Conservation (phyloP, 2,329 filamentous ascomycete species). For the Alternaria dauci region DNA sequence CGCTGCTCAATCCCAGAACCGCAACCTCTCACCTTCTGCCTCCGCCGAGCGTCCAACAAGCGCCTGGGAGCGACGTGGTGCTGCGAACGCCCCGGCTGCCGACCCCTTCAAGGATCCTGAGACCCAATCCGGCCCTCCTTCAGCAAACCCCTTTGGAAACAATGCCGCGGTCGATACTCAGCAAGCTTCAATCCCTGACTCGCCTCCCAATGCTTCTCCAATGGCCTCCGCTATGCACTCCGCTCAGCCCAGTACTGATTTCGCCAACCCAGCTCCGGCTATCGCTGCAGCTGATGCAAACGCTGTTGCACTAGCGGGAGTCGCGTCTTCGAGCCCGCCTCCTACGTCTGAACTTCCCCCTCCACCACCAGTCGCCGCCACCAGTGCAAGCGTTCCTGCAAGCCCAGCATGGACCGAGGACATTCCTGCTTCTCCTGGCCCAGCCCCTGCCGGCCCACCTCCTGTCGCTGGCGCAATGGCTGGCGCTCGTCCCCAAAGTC, state of each 20-base stretch:
- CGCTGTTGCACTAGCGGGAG: conserved; percentile 48
- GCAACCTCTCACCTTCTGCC: conserved; percentile 28
- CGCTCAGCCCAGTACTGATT: conserved; percentile 33
- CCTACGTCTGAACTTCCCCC: conserved; percentile 24
- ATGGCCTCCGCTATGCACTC: conserved; percentile 36
- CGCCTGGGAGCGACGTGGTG: conserved; percentile 52
- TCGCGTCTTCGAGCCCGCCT: conserved; percentile 41
- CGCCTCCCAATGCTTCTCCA: conserved; percentile 32
- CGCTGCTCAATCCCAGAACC: conserved; percentile 25
- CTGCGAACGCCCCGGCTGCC: conserved; percentile 55
- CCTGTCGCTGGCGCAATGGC: conserved; percentile 64
- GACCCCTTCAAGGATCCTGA: conserved; percentile 73
- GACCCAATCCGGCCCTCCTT: conserved; percentile 50
- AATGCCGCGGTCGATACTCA: conserved; percentile 50
- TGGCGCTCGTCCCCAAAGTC: conserved; percentile 69
- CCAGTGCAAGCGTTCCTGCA: conserved; percentile 49
- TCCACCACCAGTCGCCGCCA: conserved; percentile 62
- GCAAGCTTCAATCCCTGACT: conserved; percentile 37
- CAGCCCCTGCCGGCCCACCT: conserved; percentile 49
- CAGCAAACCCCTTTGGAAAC: conserved; percentile 65
- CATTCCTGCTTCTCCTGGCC: conserved; percentile 62
- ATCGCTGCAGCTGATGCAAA: conserved; percentile 54
- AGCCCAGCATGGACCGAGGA: conserved; percentile 71
- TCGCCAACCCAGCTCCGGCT: conserved; percentile 48
- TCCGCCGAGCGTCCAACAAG: conserved; percentile 34